These are phyloP conservation scores for Pueraria montana DNA, from an alignment of 306 rosid genomes.

Conservation along the genomic window DNA sequence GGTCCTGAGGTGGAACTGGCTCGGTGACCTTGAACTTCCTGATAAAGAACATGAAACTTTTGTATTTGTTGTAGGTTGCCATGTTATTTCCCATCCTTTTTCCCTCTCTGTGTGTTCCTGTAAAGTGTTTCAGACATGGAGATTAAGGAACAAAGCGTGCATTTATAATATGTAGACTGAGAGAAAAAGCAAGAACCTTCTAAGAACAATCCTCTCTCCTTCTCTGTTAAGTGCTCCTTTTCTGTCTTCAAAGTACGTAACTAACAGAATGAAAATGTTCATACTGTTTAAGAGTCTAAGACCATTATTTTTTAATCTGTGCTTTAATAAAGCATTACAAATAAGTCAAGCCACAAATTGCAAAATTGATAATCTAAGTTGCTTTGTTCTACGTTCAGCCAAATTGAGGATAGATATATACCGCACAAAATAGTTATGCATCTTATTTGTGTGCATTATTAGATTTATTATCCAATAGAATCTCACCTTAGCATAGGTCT, in stretches of 20 bases:
- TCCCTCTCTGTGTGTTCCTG: slow-evolving; percentile 22
- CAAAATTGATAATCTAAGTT: neutral
- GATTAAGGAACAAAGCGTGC: slow-evolving; percentile 32
- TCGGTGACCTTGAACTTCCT: slow-evolving; percentile 72
- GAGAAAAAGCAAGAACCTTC: slow-evolving; percentile 45
- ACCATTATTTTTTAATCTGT: neutral
- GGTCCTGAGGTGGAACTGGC: slow-evolving; percentile 74
- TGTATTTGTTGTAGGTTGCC: slow-evolving; percentile 64
- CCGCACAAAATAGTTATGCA: neutral
- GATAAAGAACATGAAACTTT: slow-evolving; percentile 69
- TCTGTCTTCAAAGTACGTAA: neutral
- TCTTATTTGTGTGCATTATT: neutral
- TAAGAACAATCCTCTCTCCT: slow-evolving; percentile 33
- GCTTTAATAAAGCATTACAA: neutral
- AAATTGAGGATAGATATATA: neutral
- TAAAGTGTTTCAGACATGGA: slow-evolving; percentile 1
- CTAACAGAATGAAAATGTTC: neutral
- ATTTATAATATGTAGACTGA: slow-evolving; percentile 22
- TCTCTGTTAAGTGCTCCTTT: slow-evolving; percentile 3
- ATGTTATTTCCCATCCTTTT: slow-evolving; percentile 48
- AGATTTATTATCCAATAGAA: neutral
- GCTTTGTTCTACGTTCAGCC: neutral
- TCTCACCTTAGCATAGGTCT: neutral
- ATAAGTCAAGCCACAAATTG: slow-evolving; percentile 7
- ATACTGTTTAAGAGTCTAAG: neutral